Percentiles rank a stretch among this genome's conserved stretches.
phyloP scores from a whole-genome alignment of 2,329 filamentous ascomycete species.

The Phialemoniopsis sp. region DNA sequence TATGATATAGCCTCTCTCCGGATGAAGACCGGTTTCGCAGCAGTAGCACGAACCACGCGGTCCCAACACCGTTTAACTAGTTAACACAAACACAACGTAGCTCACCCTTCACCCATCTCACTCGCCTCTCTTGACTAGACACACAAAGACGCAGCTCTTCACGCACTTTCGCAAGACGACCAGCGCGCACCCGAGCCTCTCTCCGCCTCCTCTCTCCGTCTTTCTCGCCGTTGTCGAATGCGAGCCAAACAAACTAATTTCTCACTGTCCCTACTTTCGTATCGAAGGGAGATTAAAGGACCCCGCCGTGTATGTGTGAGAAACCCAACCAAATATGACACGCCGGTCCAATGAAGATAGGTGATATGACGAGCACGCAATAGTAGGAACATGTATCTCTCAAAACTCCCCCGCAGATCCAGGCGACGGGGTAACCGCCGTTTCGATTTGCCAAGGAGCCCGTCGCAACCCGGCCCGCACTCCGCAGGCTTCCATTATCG shows the following conservation, averaged over 20 bases:
- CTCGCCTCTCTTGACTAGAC: slow-evolving; percentile 16
- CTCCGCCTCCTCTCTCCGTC: too few relatives aligned
- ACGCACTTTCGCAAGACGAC: background rate
- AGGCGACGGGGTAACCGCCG: slow-evolving; percentile 1
- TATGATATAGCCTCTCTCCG: slow-evolving; percentile 34
- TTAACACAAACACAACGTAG: background rate
- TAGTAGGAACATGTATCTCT: slow-evolving; percentile 2
- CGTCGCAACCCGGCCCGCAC: too few relatives aligned
- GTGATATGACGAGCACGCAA: slow-evolving; percentile 1
- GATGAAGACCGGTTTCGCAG: slow-evolving; percentile 16
- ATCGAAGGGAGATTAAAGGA: slow-evolving; percentile 9
- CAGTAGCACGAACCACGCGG: background rate
- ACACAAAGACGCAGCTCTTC: slow-evolving; percentile 7
- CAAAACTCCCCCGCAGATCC: background rate
- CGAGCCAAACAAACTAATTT: slow-evolving; percentile 6
- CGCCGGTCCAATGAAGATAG: slow-evolving; percentile 15
- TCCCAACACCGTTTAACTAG: background rate
- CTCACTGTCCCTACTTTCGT: slow-evolving; percentile 10
- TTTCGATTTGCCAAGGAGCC: background rate
- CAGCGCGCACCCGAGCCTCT: too few relatives aligned
- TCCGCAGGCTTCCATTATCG: background rate
- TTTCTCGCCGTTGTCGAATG: slow-evolving; percentile 10
- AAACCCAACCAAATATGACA: slow-evolving; percentile 13
- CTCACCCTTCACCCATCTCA: background rate
- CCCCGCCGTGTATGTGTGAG: slow-evolving; percentile 10